phyloP scores from a whole-genome alignment of 176 grass and related monocot species.

The Eragrostis curvula region DNA sequence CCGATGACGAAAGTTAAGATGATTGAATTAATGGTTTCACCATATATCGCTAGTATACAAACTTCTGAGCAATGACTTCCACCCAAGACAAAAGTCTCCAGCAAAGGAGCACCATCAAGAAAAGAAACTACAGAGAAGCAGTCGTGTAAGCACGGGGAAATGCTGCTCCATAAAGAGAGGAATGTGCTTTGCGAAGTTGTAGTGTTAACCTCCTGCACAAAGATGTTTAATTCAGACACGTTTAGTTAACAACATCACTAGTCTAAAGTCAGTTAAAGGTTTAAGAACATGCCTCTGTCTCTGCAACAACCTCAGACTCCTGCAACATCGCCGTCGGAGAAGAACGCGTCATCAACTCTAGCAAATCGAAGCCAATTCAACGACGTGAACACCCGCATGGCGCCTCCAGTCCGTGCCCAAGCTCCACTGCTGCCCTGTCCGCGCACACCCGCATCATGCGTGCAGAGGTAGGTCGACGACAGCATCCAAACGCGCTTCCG shows the following conservation, averaged over 20 bases:
- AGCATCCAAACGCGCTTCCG: too few relatives aligned
- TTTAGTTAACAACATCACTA: too few relatives aligned
- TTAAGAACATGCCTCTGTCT: not conserved
- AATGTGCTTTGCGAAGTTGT: not conserved
- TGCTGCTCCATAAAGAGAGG: not conserved
- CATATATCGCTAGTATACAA: not conserved
- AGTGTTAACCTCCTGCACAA: not conserved
- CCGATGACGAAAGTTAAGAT: not conserved
- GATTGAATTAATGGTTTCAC: not conserved
- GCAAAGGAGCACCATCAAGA: not conserved
- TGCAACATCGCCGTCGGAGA: too few relatives aligned
- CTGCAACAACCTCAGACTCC: too few relatives aligned
- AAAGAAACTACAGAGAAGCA: not conserved
- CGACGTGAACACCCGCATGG: too few relatives aligned
- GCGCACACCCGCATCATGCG: too few relatives aligned
- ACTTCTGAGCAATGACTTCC: not conserved
- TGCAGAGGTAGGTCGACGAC: too few relatives aligned
- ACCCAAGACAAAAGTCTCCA: not conserved
- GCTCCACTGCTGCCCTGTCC: too few relatives aligned
- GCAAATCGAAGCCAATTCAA: too few relatives aligned
- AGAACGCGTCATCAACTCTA: too few relatives aligned
- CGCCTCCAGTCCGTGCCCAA: too few relatives aligned
- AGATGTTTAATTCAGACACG: not conserved
- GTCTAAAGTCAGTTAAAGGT: too few relatives aligned
- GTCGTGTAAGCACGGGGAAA: not conserved